Conservation (phyloP, 768 basidiomycete species). For the Boletus tylopilopsis region DNA sequence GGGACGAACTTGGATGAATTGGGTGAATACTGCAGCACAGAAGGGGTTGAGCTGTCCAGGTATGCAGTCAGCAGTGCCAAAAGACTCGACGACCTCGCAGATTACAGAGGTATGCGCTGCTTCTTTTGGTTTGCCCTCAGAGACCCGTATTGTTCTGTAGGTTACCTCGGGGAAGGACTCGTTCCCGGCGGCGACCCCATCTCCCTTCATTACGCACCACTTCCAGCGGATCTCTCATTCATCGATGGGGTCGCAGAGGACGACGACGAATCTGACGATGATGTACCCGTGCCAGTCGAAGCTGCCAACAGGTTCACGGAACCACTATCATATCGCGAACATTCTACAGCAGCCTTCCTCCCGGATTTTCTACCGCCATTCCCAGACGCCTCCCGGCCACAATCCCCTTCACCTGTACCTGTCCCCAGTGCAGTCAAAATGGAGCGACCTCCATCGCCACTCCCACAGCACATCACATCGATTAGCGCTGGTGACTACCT, state of each 20-base stretch:
- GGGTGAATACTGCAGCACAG: conserved; percentile 57
- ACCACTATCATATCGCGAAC: conserved; percentile 28
- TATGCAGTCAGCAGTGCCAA: conserved; percentile 62
- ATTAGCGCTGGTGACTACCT: conserved; percentile 61
- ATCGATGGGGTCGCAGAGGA: conserved; percentile 29
- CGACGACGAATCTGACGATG: conserved; percentile 25
- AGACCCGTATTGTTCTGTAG: conserved; percentile 38
- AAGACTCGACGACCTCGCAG: conserved; percentile 68
- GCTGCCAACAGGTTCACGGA: conserved; percentile 23
- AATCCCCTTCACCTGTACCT: conserved; percentile 37
- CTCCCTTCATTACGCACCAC: conserved; percentile 45
- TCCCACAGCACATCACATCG: conserved; percentile 39
- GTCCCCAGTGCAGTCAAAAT: conserved; percentile 29
- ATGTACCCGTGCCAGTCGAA: neutral
- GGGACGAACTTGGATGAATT: conserved; percentile 72
- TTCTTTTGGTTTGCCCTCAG: conserved; percentile 1
- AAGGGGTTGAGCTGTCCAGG: conserved; percentile 64
- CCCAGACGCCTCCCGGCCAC: conserved; percentile 26
- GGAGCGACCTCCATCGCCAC: conserved; percentile 38
- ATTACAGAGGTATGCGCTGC: conserved; percentile 59
- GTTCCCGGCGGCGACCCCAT: conserved; percentile 53
- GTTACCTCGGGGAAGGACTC: conserved; percentile 58
- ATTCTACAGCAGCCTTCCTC: conserved; percentile 31
- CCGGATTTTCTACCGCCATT: conserved; percentile 35
- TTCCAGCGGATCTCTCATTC: conserved; percentile 20